Conservation (phyloP, 164 flowering plant species). For the Magnolia officinalis region DNA sequence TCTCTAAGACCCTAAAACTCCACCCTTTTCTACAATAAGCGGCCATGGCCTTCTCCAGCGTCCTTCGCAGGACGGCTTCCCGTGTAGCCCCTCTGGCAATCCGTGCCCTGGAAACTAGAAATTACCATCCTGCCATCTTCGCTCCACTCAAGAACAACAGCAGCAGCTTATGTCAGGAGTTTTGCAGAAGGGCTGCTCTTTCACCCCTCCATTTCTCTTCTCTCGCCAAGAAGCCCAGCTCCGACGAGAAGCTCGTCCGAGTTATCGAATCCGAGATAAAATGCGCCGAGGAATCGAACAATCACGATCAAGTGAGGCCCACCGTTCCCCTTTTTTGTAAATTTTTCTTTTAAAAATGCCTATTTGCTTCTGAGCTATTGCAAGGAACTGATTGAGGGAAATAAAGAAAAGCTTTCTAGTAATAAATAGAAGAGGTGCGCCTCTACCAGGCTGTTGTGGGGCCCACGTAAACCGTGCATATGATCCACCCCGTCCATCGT, state of each 20-base stretch:
- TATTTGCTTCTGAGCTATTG: no score
- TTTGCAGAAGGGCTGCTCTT: slow-evolving; percentile 10
- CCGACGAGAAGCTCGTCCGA: slow-evolving; percentile 48
- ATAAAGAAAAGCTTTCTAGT: neutral
- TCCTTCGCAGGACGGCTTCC: slow-evolving; percentile 50
- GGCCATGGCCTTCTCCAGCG: slow-evolving; percentile 45
- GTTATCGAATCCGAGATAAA: slow-evolving; percentile 58
- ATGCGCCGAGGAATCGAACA: slow-evolving; percentile 47
- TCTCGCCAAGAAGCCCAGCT: slow-evolving; percentile 21
- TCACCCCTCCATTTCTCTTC: slow-evolving; percentile 25
- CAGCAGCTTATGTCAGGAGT: slow-evolving; percentile 10
- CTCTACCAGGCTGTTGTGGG: no score
- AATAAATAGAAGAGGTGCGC: neutral
- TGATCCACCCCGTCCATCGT: no score
- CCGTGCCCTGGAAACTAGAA: slow-evolving; percentile 27
- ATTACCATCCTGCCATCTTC: slow-evolving; percentile 27
- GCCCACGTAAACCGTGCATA: no score
- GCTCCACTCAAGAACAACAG: slow-evolving; percentile 26
- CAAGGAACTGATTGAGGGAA: neutral
- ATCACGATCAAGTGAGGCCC: slow-evolving; percentile 34
- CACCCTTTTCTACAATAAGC: neutral
- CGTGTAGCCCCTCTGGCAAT: slow-evolving; percentile 32
- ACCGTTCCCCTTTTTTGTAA: neutral
- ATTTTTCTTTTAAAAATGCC: neutral
- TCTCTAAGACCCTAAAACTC: neutral